Percentiles rank a stretch among this genome's conserved stretches.
Conservation (phyloP, 2,329 filamentous ascomycete species). For the Trichophyton mentagrophytes region DNA sequence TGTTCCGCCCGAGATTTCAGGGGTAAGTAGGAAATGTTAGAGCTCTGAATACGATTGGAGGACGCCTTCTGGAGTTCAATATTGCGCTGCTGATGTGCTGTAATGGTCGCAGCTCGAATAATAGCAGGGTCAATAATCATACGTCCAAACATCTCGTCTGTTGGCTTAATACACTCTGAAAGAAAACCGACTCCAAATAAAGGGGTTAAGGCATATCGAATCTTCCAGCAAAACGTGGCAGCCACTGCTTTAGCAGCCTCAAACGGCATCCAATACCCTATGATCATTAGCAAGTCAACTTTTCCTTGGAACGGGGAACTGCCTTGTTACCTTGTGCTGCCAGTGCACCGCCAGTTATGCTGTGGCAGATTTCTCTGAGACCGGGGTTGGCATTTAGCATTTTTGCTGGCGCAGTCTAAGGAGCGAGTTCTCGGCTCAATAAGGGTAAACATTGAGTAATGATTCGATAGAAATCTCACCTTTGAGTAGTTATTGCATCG, state of each 20-base stretch:
- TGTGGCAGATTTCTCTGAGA: slow-evolving; percentile 78
- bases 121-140: slow-evolving; percentile 16
- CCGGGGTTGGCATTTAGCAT: slow-evolving; percentile 67
- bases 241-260: slow-evolving; percentile 74
- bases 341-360: slow-evolving; percentile 85
- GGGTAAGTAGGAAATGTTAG: neutral
- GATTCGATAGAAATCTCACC: slow-evolving; percentile 38
- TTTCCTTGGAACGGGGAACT: neutral
- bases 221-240: slow-evolving; percentile 74
- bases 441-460: neutral
- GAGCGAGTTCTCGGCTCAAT: neutral
- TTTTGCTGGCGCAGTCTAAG: slow-evolving; percentile 74
- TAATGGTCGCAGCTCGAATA: slow-evolving; percentile 16
- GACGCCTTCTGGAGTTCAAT: slow-evolving; percentile 7
- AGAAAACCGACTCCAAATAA: slow-evolving; percentile 80
- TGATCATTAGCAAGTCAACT: slow-evolving; percentile 8
- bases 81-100: slow-evolving; percentile 14
- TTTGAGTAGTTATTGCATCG: slow-evolving; percentile 81
- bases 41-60: neutral
- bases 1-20: neutral
- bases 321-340: slow-evolving; percentile 61
- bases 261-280: slow-evolving; percentile 96
- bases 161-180: slow-evolving; percentile 51
- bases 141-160: slow-evolving; percentile 35
- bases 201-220: slow-evolving; percentile 75